phyloP scores from a whole-genome alignment of 345 rosid species.

The Pugionium dolabratum region DNA sequence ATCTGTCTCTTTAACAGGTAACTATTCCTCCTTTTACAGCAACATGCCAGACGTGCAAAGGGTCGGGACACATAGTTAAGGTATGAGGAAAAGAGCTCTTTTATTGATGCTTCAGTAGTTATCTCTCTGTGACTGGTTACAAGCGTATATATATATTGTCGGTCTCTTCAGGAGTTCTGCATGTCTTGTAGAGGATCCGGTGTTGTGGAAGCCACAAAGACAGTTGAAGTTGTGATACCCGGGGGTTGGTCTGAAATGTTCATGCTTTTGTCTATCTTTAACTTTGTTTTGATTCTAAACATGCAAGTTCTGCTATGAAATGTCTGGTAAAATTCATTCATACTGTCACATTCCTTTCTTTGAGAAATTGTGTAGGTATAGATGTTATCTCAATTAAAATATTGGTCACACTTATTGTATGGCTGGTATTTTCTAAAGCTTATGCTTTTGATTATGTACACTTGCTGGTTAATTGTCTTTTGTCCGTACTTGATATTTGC shows the following conservation, averaged over 20 bases:
- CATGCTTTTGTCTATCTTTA: slow-evolving; percentile 18
- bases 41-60: slow-evolving; percentile 73
- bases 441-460: slow-evolving; percentile 1
- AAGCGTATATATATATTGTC: neutral
- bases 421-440: slow-evolving; percentile 6
- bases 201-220: slow-evolving; percentile 69
- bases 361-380: slow-evolving; percentile 18
- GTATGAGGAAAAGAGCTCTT: slow-evolving; percentile 44
- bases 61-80: slow-evolving; percentile 68
- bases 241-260: slow-evolving; percentile 56
- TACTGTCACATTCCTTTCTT: slow-evolving; percentile 10
- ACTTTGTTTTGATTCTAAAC: slow-evolving; percentile 12
- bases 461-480: slow-evolving; percentile 17
- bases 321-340: slow-evolving; percentile 12
- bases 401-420: neutral
- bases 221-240: slow-evolving; percentile 70
- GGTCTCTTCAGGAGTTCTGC: slow-evolving; percentile 60
- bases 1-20: slow-evolving; percentile 52
- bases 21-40: slow-evolving; percentile 93
- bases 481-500: slow-evolving; percentile 7
- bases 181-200: slow-evolving; percentile 76
- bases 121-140: slow-evolving; percentile 16
- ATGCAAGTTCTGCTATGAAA: slow-evolving; percentile 27
- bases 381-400: slow-evolving; percentile 4
- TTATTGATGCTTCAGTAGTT: slow-evolving; percentile 29